Evolutionary conservation across 139 green algal species (phyloP).

Genomic region (Nannochloris sp.): DNA sequence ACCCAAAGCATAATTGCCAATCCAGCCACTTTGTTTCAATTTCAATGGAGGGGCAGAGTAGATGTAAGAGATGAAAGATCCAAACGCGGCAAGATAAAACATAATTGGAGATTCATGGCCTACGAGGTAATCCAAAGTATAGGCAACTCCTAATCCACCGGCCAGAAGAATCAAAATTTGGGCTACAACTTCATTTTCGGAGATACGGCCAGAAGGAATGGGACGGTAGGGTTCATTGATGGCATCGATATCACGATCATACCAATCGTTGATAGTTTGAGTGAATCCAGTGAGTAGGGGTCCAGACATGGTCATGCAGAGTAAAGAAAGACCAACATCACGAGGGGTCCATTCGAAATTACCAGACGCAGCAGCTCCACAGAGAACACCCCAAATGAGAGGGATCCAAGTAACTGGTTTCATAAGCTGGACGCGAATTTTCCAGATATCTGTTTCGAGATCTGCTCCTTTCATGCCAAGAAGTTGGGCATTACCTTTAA

Average conservation of each 20-base stretch:
- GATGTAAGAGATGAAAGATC: slow-evolving; percentile 97
- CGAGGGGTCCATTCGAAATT: slow-evolving; percentile 85
- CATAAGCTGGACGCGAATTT: slow-evolving; percentile 95
- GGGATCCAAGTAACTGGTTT: slow-evolving; percentile 99
- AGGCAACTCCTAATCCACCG: slow-evolving; percentile 74
- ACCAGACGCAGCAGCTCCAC: slow-evolving; percentile 89
- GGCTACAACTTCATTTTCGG: slow-evolving; percentile 67
- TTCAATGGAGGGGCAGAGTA: slow-evolving; percentile 97
- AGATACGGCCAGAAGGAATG: slow-evolving; percentile 94
- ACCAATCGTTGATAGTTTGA: slow-evolving; percentile 98
- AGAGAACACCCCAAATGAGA: slow-evolving; percentile 96
- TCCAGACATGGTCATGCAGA: slow-evolving; percentile 92
- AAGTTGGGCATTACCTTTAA: slow-evolving; percentile 57
- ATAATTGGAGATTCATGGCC: slow-evolving; percentile 69
- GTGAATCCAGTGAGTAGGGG: slow-evolving; percentile 98
- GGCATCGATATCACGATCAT: slow-evolving; percentile 96
- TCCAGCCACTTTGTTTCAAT: slow-evolving; percentile 93
- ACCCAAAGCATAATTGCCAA: slow-evolving; percentile 92
- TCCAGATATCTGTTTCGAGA: slow-evolving; percentile 82
- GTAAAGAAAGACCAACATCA: slow-evolving; percentile 63
- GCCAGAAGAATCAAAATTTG: slow-evolving; percentile 85
- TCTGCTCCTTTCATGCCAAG: slow-evolving; percentile 82
- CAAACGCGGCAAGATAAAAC: slow-evolving; percentile 75
- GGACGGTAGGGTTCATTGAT: slow-evolving; percentile 99
- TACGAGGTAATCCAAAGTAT: slow-evolving; percentile 65